Evolutionary conservation across 2,329 filamentous ascomycete species (phyloP), one percentile per base, ranked within the genome.

Genomic region (Arthrobotrys musiformis): DNA sequence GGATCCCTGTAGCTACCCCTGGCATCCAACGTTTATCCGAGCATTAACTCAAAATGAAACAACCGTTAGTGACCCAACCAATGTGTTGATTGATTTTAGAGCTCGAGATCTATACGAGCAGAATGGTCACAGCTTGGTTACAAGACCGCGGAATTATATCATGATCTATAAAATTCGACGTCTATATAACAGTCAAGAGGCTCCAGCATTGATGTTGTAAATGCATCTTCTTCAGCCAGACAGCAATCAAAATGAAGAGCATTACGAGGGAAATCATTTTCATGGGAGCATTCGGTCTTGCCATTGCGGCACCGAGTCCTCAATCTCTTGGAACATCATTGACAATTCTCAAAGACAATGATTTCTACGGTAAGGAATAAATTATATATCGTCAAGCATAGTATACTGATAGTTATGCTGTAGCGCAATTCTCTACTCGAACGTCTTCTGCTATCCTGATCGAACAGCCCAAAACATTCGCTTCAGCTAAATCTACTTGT

Each of bases 261-360:
- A 62, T 62, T 13, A 46, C 30, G 24, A 46, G 28, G 11, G 30
- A 44, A 15, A 46, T 46, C n/a, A 2, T 46, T 40, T n/a, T 44
- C 1, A 30, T 62, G 9, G 58, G 58, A 8, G 40, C 58, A 6
- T 9, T 62, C 8, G 35, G 58, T 17, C 26, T 46, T 22, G 58
- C 24, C n/a, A 13, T 48, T 22, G 58, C 28, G 30, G 50, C 60
- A 3, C 60, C 69, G 1, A 42, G n/a, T 28, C 60, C 61, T 15
- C 33, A 19, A 7, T 50, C 7, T 17, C 33, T 73, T 2, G 69
- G 61, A 42, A 56, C 68, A 13, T 66, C 69, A 19, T 46, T 73
- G 19, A 73, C 69, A 7, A 66, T 73, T 33, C 69, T 73, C n/a
- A 73, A 66, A 19, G 69, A 73, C 28, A 73, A 73, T 52, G 69